These are phyloP conservation scores for Podaxis mareebaensis DNA, from an alignment of 768 basidiomycete genomes.

Conservation along the genomic window DNA sequence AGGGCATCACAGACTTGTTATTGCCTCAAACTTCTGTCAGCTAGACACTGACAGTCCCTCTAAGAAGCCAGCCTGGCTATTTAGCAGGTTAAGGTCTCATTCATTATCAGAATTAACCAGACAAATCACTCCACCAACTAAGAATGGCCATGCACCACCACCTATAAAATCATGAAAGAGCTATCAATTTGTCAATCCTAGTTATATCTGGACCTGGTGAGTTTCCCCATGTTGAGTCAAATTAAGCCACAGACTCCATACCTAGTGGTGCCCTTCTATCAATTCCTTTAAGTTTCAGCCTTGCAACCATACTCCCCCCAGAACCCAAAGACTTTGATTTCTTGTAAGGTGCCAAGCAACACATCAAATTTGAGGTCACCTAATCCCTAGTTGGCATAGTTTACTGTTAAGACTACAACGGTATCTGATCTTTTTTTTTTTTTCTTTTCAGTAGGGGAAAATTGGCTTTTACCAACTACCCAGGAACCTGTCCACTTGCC, in stretches of 20 bases:
- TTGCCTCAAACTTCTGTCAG: conserved; percentile 86
- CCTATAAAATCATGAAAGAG: conserved; percentile 85
- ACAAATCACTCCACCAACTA: conserved; percentile 94
- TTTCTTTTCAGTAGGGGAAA: background rate
- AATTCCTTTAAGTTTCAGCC: conserved; percentile 83
- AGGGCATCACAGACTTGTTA: conserved; percentile 92
- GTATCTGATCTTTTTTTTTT: conserved; percentile 74
- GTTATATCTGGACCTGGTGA: conserved; percentile 80
- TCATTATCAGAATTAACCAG: conserved; percentile 96
- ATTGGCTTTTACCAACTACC: background rate
- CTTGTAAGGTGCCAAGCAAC: conserved; percentile 79
- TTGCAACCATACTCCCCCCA: conserved; percentile 50
- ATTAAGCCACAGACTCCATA: conserved; percentile 82
- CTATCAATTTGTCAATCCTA: conserved; percentile 54
- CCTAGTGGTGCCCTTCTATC: conserved; percentile 82
- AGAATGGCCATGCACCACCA: conserved; percentile 90
- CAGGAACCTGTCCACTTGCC: too few species aligned
- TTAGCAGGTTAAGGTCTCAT: conserved; percentile 94
- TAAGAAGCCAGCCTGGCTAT: conserved; percentile 87
- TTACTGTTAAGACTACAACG: conserved; percentile 84
- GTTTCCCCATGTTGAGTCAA: conserved; percentile 79
- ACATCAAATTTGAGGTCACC: conserved; percentile 68
- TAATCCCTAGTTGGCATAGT: conserved; percentile 81
- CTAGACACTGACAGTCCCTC: conserved; percentile 83
- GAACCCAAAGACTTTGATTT: conserved; percentile 89